Conservation (phyloP, 441 rosid species). For the Euphorbia schlechtendalii region DNA sequence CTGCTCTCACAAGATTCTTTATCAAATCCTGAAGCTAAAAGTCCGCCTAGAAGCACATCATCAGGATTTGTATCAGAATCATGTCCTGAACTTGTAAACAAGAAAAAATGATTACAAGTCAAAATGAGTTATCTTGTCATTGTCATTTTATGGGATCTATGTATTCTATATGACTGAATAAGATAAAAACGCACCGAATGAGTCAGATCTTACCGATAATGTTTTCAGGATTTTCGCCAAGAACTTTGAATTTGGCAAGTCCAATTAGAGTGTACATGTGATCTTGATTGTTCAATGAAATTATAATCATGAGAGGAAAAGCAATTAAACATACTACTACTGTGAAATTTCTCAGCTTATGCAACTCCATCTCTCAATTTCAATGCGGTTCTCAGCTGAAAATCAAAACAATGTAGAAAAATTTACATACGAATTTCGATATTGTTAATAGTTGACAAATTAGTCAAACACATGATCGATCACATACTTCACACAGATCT, state of each 20-base stretch:
- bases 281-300: neutral
- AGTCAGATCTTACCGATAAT: no score
- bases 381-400: no score
- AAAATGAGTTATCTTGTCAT: no score
- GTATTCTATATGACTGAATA: no score
- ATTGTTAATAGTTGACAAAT: no score
- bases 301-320: neutral
- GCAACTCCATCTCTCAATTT: neutral
- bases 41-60: neutral
- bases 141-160: no score
- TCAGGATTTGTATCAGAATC: neutral
- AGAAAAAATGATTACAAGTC: no score
- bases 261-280: neutral
- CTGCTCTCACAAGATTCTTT: conserved; percentile 41
- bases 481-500: no score
- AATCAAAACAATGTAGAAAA: no score
- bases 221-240: neutral
- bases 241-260: neutral
- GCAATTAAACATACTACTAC: neutral
- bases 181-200: no score
- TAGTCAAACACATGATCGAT: no score
- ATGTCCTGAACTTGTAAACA: neutral
- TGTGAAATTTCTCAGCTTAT: neutral
- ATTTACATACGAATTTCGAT: no score
- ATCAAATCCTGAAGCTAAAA: conserved; percentile 19